Evolutionary conservation across 306 rosid genomes (phyloP), one percentile per base, ranked within the genome.

Genomic region (Potentilla sterilis): DNA sequence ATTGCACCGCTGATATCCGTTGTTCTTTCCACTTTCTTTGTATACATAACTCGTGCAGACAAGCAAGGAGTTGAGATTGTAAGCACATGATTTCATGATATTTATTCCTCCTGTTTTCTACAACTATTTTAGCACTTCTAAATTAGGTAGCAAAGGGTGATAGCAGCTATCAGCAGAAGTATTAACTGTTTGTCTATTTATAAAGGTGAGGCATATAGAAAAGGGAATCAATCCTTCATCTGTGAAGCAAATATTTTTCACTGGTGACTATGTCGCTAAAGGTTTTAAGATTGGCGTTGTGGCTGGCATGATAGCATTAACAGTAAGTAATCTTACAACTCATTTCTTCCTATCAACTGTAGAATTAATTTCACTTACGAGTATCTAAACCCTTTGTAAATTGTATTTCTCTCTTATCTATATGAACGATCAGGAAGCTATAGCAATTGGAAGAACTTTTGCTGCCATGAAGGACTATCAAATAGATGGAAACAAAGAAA

Each of bases 371-470:
- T 85, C 70, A 41, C 16, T 67, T 69, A 19, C 38, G 47, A 57
- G 43, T 67, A 77, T 54, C 74, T 61, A 47, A 43, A 75, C 73
- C 21, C n/a, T 49, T 12, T 38, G 34, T 58, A 49, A 72, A 54
- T 16, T 62, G 42, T 34, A 43, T 34, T 7, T 48, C 2, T 35
- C 65, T 48, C 40, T 65, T 61, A 57, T 22, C 7, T 70, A 65
- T 43, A 15, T 22, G 44, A 72, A 72, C 54, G 83, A 42, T 75
- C 83, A 95, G 98, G 98, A 95, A 87, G 98, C 98, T 42, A 43
- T 82, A 72, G 97, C 97, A 59, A 95, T 95, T 80, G 98, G 98
- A 82, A 90, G 98, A 90, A 95, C 98, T 78, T 92, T 92, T 85
- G 97, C 98, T 75, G 52, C 93, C 73, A 89, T 92, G 97, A 95